Percentiles rank a stretch among this genome's conserved stretches.
Evolutionary conservation across 2,329 filamentous ascomycete species (phyloP).

Genomic region (Trichoderma sp.): DNA sequence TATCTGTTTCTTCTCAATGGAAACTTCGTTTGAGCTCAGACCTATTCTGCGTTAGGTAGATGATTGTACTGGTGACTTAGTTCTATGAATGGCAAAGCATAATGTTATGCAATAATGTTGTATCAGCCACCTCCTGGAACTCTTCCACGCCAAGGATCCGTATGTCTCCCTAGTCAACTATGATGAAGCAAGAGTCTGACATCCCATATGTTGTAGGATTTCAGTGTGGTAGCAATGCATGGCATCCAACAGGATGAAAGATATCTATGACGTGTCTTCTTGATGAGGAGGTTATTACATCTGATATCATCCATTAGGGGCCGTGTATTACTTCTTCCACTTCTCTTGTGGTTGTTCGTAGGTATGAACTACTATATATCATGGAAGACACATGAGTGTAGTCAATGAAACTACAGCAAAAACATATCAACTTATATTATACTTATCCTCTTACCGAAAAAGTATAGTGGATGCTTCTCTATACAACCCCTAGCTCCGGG

Average conservation of each 20-base stretch:
- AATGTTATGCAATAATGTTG: background rate
- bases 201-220: background rate
- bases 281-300: background rate
- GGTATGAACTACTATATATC: background rate
- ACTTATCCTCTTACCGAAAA: too few relatives aligned
- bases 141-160: background rate
- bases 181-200: background rate
- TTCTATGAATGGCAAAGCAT: background rate
- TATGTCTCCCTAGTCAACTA: background rate
- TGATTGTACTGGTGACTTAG: background rate
- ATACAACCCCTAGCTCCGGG: background rate
- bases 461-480: background rate
- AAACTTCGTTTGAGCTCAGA: background rate
- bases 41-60: background rate
- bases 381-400: background rate
- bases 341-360: background rate
- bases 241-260: background rate
- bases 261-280: background rate
- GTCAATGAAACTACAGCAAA: background rate
- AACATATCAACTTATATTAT: background rate
- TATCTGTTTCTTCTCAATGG: background rate
- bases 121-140: background rate
- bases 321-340: background rate
- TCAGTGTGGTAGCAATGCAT: background rate
- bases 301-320: background rate